Base-by-base conservation (phyloP, 2,329 filamentous ascomycete genomes). In the Alternaria infectoria region DNA sequence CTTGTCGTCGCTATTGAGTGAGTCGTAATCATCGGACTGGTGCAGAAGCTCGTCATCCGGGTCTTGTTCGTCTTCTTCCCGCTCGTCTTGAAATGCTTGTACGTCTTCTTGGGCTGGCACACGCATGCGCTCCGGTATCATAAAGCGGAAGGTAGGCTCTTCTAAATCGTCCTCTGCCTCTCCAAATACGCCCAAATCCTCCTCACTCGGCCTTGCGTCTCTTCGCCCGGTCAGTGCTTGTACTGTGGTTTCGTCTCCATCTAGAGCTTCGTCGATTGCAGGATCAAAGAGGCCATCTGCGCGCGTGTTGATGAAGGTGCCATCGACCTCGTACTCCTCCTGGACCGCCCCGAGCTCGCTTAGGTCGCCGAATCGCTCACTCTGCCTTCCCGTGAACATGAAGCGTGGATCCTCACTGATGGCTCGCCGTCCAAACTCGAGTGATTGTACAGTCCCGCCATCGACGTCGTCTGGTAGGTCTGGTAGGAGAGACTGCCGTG, bases 311-410 rank as follows among this genome's bases (percentile, higher is more conserved):
- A 78, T 77, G 44, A 79, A 82, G 1, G 78, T 81, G 12, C 82
- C 81, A 56, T 84, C 83, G 9, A 84, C 63, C 58, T 82, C 79
- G 52, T 69, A 76, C 43, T 78, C 78, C 50, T 77, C 77, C 5
- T 71, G 74, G 15, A 77, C 75, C 10, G 74, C 68, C 9, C 73
- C 77, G 3, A 80, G 62, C 30, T 80, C 79, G 17, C 81, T 83
- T 50, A 83, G 65, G 58, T 85, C 84, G 2, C 78, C 83, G 67
- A 87, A 87, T 59, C 83, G 79, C 61, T 86, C 86, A 68, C 84
- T 87, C 51, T 85, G 72, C 62, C 84, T 83, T 62, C 82, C 81
- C 62, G 17, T 80, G 80, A 63, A 84, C 74, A 74, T 82, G 77
- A 50, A 80, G 12, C 76, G 69, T 7, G 77, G 79, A 52, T 80